Percentiles rank a stretch among this genome's conserved stretches.
These are phyloP conservation scores for Biscogniauxia sp. DNA, from an alignment of 2,329 filamentous ascomycete genomes.

Conservation along the genomic window DNA sequence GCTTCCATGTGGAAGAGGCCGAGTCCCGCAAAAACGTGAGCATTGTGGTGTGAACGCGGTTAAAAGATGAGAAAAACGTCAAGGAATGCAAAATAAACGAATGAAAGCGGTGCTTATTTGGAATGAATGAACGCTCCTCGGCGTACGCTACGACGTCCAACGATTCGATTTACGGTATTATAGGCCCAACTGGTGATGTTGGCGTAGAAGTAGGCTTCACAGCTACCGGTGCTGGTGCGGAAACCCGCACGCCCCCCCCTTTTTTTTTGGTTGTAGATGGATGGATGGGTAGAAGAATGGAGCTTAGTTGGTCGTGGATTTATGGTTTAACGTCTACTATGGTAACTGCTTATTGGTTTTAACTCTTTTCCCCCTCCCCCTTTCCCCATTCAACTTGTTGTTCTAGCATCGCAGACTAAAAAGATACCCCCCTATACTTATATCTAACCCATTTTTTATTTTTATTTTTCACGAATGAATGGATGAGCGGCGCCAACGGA, in stretches of 20 bases:
- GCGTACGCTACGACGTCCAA: background rate
- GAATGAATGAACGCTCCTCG: background rate
- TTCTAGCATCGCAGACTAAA: background rate
- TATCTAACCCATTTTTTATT: too few species aligned
- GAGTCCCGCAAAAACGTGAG: conserved; percentile 63
- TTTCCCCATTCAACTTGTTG: too few species aligned
- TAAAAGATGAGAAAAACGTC: background rate
- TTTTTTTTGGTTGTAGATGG: too few species aligned
- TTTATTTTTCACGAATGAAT: too few species aligned
- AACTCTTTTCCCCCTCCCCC: too few species aligned
- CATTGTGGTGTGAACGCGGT: conserved; percentile 49
- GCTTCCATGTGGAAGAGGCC: conserved; percentile 77
- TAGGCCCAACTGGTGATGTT: background rate
- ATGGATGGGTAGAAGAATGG: background rate
- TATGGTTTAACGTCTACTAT: too few species aligned
- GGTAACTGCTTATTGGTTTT: too few species aligned
- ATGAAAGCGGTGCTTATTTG: background rate
- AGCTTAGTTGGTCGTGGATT: too few species aligned
- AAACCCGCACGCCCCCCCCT: background rate
- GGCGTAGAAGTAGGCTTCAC: background rate
- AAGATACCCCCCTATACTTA: too few species aligned
- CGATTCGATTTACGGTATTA: background rate
- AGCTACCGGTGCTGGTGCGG: background rate
- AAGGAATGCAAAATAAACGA: background rate
- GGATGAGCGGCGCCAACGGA: too few species aligned